Base-by-base conservation (phyloP, 192 early-diverging fungal species). In the Coemansia erecta region DNA sequence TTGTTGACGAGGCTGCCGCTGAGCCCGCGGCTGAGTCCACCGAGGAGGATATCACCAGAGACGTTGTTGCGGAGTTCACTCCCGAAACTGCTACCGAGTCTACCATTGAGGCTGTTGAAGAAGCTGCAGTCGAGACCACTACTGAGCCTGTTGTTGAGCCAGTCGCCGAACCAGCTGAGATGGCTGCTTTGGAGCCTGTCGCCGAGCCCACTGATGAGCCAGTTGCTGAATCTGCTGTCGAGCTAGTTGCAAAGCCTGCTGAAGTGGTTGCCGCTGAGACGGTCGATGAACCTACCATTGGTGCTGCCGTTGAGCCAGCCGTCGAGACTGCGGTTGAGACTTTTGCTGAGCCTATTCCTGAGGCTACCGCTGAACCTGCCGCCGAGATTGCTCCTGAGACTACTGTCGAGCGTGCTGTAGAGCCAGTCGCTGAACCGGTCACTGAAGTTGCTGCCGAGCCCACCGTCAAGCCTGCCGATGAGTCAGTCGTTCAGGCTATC, bases 251-350 rank as follows among this genome's bases (percentile, higher is more conserved):
- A 5, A 2, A 50, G 23, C 18, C 43, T 45, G 37, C 53, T 41
- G 35, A 23, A 9, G 67, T 33, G 17, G 13, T 15, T 8, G 44
- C 17, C 10, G 17, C 17, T n/a, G 42, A 13, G 17, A 2, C 42
- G 2, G 42, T n/a, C 2, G 42, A 3, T 3, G 12, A n/a, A 8
- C 8, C 39, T 40, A 13, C 13, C 39, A 40, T n/a, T n/a, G n/a
- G n/a, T n/a, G 35, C 35, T 37, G 35, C 13, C 4, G 53, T 4
- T 23, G 33, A 56, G 35, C 10, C 35, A 10, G 35, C 35, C 8
- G 45, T 55, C 11, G 19, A 45, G 12, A 3, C 51, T 14, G 54
- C 51, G 31, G 57, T 43, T 15, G 65, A 55, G 19, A 35, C 26
- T 23, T 33, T 18, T 26, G 31, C 17, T 3, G 19, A 42, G 35